Base-by-base conservation (phyloP, 106 monocot species). In the Iris macrosiphon region DNA sequence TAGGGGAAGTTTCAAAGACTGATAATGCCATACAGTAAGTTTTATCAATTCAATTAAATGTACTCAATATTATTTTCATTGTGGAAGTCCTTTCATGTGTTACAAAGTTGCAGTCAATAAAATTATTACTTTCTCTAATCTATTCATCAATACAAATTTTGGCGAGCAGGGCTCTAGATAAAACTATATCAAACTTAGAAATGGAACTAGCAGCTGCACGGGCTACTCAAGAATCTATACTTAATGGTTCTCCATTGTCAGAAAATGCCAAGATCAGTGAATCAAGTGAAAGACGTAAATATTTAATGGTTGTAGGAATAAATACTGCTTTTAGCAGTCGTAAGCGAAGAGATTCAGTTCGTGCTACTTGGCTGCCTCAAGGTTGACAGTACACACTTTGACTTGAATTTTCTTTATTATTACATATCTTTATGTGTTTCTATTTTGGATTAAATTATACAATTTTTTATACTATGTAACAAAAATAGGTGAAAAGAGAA, bases 241-340 rank as follows among this genome's bases (percentile, higher is more conserved):
- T 71, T 13, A 71, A 68, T 35, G 75, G 81, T 14, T 76, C 73
- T 31, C 86, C 86, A 31, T 45, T 71, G 31, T 70, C 73, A 41
- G 75, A 70, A 18, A 63, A 46, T 27, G 20, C 60, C 14, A 40
- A 53, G 20, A 66, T 50, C 18, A 7, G 52, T 26, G 69, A 71
- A 64, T 49, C 65, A 2, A 55, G 24, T 28, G 49, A 39, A 33
- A 65, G 59, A 46, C 64, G 28, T 44, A 87, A 77, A 62, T 79
- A 65, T 59, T 61, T 87, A 25, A 86, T 92, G 86, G 92, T 92
- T 50, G 55, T 92, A 17, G 92, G 92, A 47, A 83, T 92, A 6
- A 92, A 86, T 44, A 92, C 92, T 50, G 92, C 92, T 28, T 92
- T 92, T 61, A 92, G 92, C 66, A 92, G 92, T 48, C 86, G 92